Evolutionary conservation across 169 alveolate species (phyloP).

Genomic region (Eimeria necatrix): DNA sequence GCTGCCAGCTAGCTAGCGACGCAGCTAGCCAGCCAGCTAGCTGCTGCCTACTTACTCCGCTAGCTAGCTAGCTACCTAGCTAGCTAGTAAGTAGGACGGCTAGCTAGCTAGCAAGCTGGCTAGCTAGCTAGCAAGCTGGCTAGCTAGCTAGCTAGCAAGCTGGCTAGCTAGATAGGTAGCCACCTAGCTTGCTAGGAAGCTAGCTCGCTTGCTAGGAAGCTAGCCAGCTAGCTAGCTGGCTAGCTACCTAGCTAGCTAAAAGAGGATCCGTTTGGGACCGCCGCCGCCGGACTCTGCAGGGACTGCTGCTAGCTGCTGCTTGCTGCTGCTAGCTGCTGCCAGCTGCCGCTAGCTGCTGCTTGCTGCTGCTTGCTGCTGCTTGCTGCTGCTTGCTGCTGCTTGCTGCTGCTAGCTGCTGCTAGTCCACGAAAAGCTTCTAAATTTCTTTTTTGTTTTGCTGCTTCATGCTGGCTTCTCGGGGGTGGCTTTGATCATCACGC

Average conservation of each 20-base stretch:
- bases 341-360: no score
- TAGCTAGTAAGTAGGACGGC: background rate
- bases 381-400: no score
- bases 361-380: no score
- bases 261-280: no score
- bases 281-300: no score
- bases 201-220: background rate
- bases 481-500: conserved; percentile 30
- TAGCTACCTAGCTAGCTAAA: background rate
- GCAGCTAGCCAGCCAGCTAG: conserved; percentile 19
- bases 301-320: no score
- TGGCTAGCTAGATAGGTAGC: background rate
- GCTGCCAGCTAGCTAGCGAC: background rate
- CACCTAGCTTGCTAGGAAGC: background rate
- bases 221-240: background rate
- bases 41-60: no score
- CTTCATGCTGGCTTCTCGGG: conserved; percentile 26
- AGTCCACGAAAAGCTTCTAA: no score
- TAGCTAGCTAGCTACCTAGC: background rate
- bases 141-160: background rate
- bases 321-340: no score
- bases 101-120: background rate
- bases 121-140: background rate
- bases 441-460: no score
- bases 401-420: no score